Conservation (phyloP, 305 asterid genomes). For the Caryopteris hybrid region DNA sequence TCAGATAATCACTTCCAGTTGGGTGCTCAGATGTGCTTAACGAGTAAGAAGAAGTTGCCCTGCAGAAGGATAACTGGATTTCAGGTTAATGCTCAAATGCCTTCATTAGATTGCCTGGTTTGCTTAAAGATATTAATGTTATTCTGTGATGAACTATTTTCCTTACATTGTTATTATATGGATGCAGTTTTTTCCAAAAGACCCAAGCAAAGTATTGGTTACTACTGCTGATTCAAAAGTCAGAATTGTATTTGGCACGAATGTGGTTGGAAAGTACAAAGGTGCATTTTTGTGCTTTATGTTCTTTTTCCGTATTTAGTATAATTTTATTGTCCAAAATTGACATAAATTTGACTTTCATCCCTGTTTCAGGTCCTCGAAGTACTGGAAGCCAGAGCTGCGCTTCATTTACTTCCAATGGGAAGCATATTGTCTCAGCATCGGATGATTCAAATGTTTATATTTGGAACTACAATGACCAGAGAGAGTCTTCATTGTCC, state of each 20-base stretch:
- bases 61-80: conserved; percentile 74
- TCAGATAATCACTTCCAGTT: conserved; percentile 57
- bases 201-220: conserved; percentile 72
- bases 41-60: conserved; percentile 65
- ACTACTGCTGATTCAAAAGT: conserved; percentile 82
- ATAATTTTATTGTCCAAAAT: not conserved
- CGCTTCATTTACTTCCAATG: conserved; percentile 44
- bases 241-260: conserved; percentile 57
- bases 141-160: not conserved
- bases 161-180: not conserved
- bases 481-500: conserved; percentile 23
- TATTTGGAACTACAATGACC: conserved; percentile 48
- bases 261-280: conserved; percentile 69
- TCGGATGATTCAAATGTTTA: conserved; percentile 45
- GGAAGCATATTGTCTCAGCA: conserved; percentile 44
- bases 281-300: conserved; percentile 33
- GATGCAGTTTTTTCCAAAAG: conserved; percentile 72
- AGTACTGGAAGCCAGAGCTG: conserved; percentile 37
- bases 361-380: conserved; percentile 28
- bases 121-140: not conserved
- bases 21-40: conserved; percentile 54
- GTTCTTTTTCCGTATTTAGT: not conserved
- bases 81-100: conserved; percentile 48
- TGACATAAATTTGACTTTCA: not conserved
- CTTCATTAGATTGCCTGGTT: conserved; percentile 9